Conservation (phyloP, 345 rosid genomes). For the Pelargonium nanum region DNA sequence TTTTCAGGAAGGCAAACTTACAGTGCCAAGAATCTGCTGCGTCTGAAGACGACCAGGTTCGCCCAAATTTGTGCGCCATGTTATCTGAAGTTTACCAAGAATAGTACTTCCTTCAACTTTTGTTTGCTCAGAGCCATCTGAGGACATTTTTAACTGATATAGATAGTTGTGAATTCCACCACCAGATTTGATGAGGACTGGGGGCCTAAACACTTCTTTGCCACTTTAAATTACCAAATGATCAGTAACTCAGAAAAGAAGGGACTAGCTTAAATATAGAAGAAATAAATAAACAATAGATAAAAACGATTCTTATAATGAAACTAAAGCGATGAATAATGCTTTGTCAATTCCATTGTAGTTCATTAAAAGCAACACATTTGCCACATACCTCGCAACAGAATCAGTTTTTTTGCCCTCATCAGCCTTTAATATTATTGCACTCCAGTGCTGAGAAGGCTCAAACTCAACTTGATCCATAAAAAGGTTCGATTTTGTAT, state of each 20-base stretch:
- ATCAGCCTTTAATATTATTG: conserved; percentile 47
- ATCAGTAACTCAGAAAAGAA: neutral
- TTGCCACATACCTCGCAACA: conserved; percentile 32
- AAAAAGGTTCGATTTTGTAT: conserved; percentile 77
- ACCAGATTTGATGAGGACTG: conserved; percentile 71
- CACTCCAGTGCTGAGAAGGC: conserved; percentile 79
- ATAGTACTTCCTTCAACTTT: conserved; percentile 59
- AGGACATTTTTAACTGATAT: conserved; percentile 46
- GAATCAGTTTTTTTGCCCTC: conserved; percentile 28
- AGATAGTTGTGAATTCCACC: conserved; percentile 91
- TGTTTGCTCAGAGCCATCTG: conserved; percentile 34
- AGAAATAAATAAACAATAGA: neutral
- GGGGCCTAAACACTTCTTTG: conserved; percentile 57
- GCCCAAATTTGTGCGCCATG: conserved; percentile 94
- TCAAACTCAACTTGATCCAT: conserved; percentile 99
- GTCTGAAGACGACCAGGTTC: conserved; percentile 98
- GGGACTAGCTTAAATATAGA: neutral
- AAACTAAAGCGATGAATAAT: neutral
- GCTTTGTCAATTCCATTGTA: neutral
- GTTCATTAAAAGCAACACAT: neutral
- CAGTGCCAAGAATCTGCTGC: conserved; percentile 88
- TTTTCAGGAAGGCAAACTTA: conserved; percentile 24
- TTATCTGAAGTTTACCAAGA: conserved; percentile 91
- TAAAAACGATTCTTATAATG: neutral
- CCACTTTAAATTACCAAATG: conserved; percentile 12